Percentiles rank a stretch among this genome's conserved stretches.
Evolutionary conservation across 2,329 filamentous ascomycete genomes (phyloP).

Genomic region (Trichothecium roseum): DNA sequence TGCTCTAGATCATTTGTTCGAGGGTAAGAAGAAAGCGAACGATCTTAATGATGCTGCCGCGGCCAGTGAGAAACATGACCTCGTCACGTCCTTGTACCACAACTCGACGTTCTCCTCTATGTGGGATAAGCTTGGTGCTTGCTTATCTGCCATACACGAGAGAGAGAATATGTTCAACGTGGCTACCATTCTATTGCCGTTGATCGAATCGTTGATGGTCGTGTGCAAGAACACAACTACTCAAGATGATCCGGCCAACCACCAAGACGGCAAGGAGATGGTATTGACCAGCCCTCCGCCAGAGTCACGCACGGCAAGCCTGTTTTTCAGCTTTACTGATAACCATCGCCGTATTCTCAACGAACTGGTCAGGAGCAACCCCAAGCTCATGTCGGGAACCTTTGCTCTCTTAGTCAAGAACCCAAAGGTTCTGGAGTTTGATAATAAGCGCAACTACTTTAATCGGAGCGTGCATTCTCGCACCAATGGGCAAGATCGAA

Average conservation of each 20-base stretch:
- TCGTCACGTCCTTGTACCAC: constrained; percentile 81
- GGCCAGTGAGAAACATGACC: constrained; percentile 63
- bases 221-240: constrained; percentile 96
- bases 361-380: constrained; percentile 92
- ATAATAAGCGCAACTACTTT: constrained; percentile 99
- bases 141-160: constrained; percentile 76
- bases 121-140: constrained; percentile 87
- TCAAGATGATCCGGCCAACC: constrained; percentile 50
- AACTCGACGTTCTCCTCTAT: constrained; percentile 81
- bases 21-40: constrained; percentile 59
- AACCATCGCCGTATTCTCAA: constrained; percentile 97
- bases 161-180: constrained; percentile 95
- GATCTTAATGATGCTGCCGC: constrained; percentile 33
- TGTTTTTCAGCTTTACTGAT: constrained; percentile 97
- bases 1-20: constrained; percentile 91
- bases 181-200: constrained; percentile 83
- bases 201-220: constrained; percentile 97
- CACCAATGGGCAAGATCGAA: constrained; percentile 48
- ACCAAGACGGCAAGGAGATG: constrained; percentile 51
- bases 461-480: constrained; percentile 75
- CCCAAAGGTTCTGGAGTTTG: constrained; percentile 95
- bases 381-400: constrained; percentile 96
- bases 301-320: constrained; percentile 70
- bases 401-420: constrained; percentile 96
- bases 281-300: constrained; percentile 63